Evolutionary conservation across 179 eudicot genomes (phyloP), one percentile per base, ranked within the genome.

Genomic region (Drosera spatulata): DNA sequence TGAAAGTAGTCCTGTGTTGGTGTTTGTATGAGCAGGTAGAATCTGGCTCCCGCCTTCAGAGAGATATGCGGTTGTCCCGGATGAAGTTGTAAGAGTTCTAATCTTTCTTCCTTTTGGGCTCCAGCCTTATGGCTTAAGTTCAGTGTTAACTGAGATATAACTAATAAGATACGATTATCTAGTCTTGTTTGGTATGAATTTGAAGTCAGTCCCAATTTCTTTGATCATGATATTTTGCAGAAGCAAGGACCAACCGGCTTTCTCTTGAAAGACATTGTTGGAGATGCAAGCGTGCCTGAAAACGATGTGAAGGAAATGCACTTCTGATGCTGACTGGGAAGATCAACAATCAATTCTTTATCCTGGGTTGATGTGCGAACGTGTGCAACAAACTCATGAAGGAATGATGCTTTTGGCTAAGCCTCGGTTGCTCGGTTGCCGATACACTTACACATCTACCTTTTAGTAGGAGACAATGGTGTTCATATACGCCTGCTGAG

Each of bases 221-320:
- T 15, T 33, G 6, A 7, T 13, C 39, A 55, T 10, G 42, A 33
- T 22, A n/a, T 8, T 60, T n/a, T 61, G 69, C 75, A 71, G 82
- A 74, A 60, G 68, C 67, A 66, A 65, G 71, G 67, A 13, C 67
- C 58, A 59, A 66, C 61, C 37, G 62, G 68, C 8, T 56, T 56
- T 43, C 46, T 73, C 56, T 60, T 52, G 39, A 41, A 50, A 41
- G 71, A 71, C 38, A 76, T 70, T 44, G 77, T 78, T 47, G 80
- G 71, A 7, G 89, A 83, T 60, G 80, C 77, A 15, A 83, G 80
- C 64, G 86, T 84, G 42, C 87, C 87, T 12, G 84, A 81, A 70
- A 77, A 56, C 47, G 89, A 84, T 51, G 80, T 71, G 46, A 81
- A 81, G 65, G 73, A 86, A 68, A 47, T 79, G 53, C 82, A 82